These are phyloP conservation scores for Nakazawaea wickerhamii DNA, from an alignment of 805 yeast genomes.

Conservation along the genomic window DNA sequence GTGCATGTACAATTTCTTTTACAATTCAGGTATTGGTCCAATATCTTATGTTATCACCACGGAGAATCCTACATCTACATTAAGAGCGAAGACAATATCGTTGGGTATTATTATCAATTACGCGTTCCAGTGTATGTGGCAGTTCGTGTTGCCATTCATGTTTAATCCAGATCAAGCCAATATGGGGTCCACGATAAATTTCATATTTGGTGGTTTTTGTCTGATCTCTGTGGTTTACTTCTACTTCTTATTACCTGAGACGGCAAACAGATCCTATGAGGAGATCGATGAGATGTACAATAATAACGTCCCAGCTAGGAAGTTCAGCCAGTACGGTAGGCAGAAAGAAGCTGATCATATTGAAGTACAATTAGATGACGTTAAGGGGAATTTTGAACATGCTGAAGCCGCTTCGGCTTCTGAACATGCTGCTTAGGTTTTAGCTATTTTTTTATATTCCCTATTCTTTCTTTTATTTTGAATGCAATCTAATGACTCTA, in stretches of 20 bases:
- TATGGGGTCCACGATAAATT: conserved; percentile 12
- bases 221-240: conserved; percentile 30
- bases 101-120: conserved; percentile 6
- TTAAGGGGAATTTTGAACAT: not conserved
- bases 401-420: not conserved
- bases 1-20: conserved; percentile 21
- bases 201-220: conserved; percentile 13
- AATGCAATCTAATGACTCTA: too few relatives aligned
- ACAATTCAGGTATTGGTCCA: conserved; percentile 27
- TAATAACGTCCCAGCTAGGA: conserved; percentile 24
- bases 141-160: conserved; percentile 12
- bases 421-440: not conserved
- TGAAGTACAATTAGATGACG: not conserved
- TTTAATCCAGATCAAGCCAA: conserved; percentile 13
- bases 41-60: conserved; percentile 21
- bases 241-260: conserved; percentile 53
- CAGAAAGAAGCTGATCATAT: conserved; percentile 1
- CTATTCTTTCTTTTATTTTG: not conserved
- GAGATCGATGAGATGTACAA: conserved; percentile 54
- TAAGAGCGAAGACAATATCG: conserved; percentile 12
- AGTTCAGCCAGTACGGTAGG: conserved; percentile 19
- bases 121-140: conserved; percentile 10
- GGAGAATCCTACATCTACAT: conserved; percentile 10
- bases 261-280: conserved; percentile 51
- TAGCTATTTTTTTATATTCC: too few relatives aligned